Evolutionary conservation across 108 stramenopile species (phyloP), one percentile per base, ranked within the genome.

Genomic region (Aureococcus anophagefferens): DNA sequence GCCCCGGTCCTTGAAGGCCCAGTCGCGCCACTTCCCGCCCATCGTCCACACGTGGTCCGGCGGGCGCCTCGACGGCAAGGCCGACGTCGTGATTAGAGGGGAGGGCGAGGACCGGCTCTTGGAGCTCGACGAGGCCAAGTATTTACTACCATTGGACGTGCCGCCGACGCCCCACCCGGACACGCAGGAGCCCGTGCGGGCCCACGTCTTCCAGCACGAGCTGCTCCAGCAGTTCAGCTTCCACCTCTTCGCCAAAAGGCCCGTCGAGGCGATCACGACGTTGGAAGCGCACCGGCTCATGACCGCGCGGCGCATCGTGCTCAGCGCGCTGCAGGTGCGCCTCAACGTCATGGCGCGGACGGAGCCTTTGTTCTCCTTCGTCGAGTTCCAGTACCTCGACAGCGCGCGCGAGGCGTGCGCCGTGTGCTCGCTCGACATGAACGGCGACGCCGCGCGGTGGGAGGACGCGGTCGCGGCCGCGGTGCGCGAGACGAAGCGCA

Each of bases 351-450:
- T 72, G 66, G 73, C 79, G 0, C 36, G 81, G 30, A 89, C 88
- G 45, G 93, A 95, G 75, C 96, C 95, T 3, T 91, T 93, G 11
- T 97, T 95, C 74, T 95, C 93, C 29, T 96, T 95, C 85, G 92
- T 95, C 17, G 96, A 95, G 82, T 96, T 97, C 81, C 96, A 97
- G 77, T 93, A 96, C 81, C 85, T 97, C 9, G 94, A 96, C 80
- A 93, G 90, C 29, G 93, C 97, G 34, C 88, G 97, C 18, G 92
- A 96, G 83, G 97, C 93, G 33, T 96, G 97, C 68, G 94, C 95
- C 16, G 93, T 96, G 21, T 95, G 94, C 79, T 92, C 89, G 84
- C 73, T 98, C 51, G 97, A 98, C 79, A 84, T 98, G 88, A 96
- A 91, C 31, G 85, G 91, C 30, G 97, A 98, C 71, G 88, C 92